phyloP scores from a whole-genome alignment of 208 protist species.

The Trypanosoma rangeli region DNA sequence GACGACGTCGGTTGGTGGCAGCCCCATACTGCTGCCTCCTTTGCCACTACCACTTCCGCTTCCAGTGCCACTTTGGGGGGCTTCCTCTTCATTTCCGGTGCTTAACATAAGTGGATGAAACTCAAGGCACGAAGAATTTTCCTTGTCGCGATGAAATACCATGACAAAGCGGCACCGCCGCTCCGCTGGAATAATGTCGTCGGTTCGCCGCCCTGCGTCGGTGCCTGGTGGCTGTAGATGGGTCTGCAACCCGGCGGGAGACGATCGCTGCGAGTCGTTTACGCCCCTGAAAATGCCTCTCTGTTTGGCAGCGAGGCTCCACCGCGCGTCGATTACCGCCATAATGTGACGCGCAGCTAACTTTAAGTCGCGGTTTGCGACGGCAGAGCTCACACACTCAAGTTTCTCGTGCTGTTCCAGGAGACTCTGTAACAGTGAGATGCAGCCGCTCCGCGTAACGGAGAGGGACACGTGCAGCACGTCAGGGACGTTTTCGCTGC shows the following conservation, averaged over 20 bases:
- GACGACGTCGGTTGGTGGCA: background rate
- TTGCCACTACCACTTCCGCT: background rate
- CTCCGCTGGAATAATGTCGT: background rate
- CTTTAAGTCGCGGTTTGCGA: conserved; percentile 17
- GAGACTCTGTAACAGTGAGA: conserved; percentile 20
- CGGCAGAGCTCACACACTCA: conserved; percentile 1
- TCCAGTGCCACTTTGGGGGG: background rate
- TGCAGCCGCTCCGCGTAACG: conserved; percentile 21
- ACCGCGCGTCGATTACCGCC: conserved; percentile 6
- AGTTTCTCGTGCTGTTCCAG: conserved; percentile 28
- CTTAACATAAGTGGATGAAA: background rate
- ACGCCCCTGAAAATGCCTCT: background rate
- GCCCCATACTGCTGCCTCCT: background rate
- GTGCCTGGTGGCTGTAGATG: background rate
- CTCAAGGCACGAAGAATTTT: conserved; percentile 1
- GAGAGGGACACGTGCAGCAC: conserved; percentile 23
- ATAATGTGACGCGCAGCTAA: conserved; percentile 2
- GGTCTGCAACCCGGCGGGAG: background rate
- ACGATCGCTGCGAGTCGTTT: background rate
- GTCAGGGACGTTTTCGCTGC: background rate
- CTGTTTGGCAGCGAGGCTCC: background rate
- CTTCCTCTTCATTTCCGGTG: conserved; percentile 2
- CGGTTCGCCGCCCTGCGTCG: background rate
- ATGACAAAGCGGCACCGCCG: background rate
- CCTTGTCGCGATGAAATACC: background rate